These are phyloP conservation scores for Mallotus repandus DNA, from an alignment of 441 rosid species.

Conservation along the genomic window DNA sequence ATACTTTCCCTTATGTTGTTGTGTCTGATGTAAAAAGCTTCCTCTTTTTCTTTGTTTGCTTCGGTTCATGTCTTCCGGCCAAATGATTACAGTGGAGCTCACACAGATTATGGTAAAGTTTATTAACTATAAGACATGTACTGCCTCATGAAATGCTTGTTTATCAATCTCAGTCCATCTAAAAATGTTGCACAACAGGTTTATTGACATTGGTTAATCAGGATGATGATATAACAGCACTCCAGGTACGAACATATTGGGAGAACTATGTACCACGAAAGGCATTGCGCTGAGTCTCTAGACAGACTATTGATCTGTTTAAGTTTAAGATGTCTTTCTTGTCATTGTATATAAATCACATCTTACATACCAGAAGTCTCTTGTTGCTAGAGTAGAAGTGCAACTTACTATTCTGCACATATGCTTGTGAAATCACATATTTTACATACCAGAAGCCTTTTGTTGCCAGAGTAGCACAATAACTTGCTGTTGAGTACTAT, in stretches of 20 bases:
- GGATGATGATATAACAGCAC: slow-evolving; percentile 83
- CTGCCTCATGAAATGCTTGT: neutral
- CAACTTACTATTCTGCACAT: too few species aligned
- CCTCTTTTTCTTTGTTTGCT: slow-evolving; percentile 6
- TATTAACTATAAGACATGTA: slow-evolving; percentile 16
- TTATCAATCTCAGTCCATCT: slow-evolving; percentile 9
- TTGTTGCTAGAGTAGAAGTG: neutral
- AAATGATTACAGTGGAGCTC: slow-evolving; percentile 59
- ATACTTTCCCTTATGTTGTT: slow-evolving; percentile 11
- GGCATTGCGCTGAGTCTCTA: neutral
- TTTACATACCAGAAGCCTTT: too few species aligned
- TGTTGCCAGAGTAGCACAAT: neutral
- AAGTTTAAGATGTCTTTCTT: neutral
- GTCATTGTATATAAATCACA: neutral
- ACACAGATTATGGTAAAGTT: slow-evolving; percentile 76
- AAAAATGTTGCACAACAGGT: slow-evolving; percentile 35
- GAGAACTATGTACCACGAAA: neutral
- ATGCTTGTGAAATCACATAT: too few species aligned
- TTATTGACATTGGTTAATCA: slow-evolving; percentile 91
- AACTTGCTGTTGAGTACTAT: neutral
- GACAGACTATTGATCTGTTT: neutral
- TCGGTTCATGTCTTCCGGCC: slow-evolving; percentile 14
- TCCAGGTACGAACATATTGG: slow-evolving; percentile 47
- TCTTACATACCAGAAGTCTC: neutral
- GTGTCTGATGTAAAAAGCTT: neutral